Conservation (phyloP, 306 rosid species). For the Echinosophora koreensis region DNA sequence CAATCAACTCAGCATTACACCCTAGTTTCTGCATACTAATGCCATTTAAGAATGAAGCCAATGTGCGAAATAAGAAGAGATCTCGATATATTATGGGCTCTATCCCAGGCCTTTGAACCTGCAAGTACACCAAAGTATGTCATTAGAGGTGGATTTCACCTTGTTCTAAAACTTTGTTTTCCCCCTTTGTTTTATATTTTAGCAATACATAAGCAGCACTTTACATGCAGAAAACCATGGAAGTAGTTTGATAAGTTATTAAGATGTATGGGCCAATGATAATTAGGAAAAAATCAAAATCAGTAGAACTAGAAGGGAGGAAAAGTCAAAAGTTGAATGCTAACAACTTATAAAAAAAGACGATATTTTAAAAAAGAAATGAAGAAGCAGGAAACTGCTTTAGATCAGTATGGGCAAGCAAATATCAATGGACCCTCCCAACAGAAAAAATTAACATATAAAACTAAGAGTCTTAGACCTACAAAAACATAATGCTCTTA, state of each 20-base stretch:
- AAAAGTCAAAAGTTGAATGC: not conserved
- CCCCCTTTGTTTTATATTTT: slow-evolving; percentile 35
- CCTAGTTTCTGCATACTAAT: slow-evolving; percentile 93
- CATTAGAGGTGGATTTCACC: slow-evolving; percentile 32
- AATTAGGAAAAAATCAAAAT: slow-evolving; percentile 19
- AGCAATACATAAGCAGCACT: slow-evolving; percentile 30
- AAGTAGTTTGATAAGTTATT: slow-evolving; percentile 23
- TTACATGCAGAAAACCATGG: slow-evolving; percentile 32
- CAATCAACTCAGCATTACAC: slow-evolving; percentile 97
- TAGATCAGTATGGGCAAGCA: slow-evolving; percentile 22
- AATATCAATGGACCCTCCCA: slow-evolving; percentile 22
- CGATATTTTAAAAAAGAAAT: too few species aligned
- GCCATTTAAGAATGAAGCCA: slow-evolving; percentile 93
- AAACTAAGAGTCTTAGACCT: not conserved
- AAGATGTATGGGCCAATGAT: slow-evolving; percentile 14
- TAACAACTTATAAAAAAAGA: not conserved
- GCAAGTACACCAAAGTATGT: slow-evolving; percentile 41
- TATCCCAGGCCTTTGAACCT: slow-evolving; percentile 96
- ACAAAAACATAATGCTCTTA: slow-evolving; percentile 22
- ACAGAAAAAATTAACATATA: not conserved
- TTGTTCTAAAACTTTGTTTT: slow-evolving; percentile 10
- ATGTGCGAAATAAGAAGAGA: slow-evolving; percentile 92
- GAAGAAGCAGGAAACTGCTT: slow-evolving; percentile 5
- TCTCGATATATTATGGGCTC: slow-evolving; percentile 96
- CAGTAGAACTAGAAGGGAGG: slow-evolving; percentile 13